Base-by-base conservation (phyloP, 2,329 filamentous ascomycete species). In the Diplodia scrobiculata region DNA sequence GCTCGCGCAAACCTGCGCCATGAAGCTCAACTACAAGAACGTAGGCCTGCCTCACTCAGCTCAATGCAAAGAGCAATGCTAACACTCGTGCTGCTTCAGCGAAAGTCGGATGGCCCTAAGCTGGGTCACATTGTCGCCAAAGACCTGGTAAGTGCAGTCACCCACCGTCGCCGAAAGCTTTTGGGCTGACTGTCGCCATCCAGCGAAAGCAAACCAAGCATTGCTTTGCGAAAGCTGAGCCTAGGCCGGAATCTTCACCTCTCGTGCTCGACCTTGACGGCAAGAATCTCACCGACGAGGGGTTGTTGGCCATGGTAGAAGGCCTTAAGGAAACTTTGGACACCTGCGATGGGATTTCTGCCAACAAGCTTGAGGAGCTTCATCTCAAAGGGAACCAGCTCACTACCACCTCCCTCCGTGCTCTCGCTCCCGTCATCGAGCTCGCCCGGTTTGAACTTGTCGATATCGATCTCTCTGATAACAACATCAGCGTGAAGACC, bases 271-370 rank as follows among this genome's bases (percentile, higher is more conserved):
- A 81, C 64, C 73, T 82, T 14, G 75, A 78, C 3, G 75, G 75
- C 41, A 84, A 81, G 71, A 70, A 73, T 9, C 73, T 84, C n/a
- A 79, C 78, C 1, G 80, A 83, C 65, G 78, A 79, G 9, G 82
- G 81, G 10, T 75, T 83, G 11, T 68, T 67, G 2, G 74, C 77
- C 14, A 75, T 83, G 67, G 76, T 78, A n/a, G 73, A 77, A 59
- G 80, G 79, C 19, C 72, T 84, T 10, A 69, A 77, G 19, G 69
- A 72, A 21, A 80, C 79, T 9, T 72, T 83, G 63, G 67, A 71
- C 27, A 76, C 72, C 50, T 72, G 41, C 10, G 25, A 52, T 72
- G 64, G 76, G 73, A 25, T 66, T 17, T 54, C 58, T 10, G 70
- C 70, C 25, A 70, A 79, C n/a, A 75, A 71, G 32, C 72, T 84